A percentile compares a stretch with the other conserved stretches of the same genome.
phyloP scores from a whole-genome alignment of 1,284 basidiomycete genomes.

The Malassezia slooffiae region DNA sequence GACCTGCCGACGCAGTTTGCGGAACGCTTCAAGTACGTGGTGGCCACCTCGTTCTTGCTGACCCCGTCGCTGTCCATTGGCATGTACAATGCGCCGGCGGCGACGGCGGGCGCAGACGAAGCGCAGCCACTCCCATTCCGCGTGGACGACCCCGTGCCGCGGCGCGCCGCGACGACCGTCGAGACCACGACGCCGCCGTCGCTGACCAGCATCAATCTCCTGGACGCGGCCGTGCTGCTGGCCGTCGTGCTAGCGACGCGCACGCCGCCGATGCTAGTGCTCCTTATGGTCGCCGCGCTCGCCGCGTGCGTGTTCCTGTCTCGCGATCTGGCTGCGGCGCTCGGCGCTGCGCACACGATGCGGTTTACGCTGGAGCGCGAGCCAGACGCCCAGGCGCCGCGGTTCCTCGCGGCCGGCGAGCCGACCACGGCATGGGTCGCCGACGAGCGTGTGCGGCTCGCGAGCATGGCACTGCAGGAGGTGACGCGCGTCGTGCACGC shows the following conservation, averaged over 20 bases:
- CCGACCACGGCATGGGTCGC: conserved; percentile 8
- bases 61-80: conserved; percentile 39
- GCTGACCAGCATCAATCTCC: no score
- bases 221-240: no score
- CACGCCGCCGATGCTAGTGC: no score
- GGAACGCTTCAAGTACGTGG: conserved; percentile 37
- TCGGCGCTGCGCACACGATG: neutral
- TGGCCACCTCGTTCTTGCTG: conserved; percentile 42
- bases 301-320: no score
- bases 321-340: no score
- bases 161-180: no score
- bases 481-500: conserved; percentile 19
- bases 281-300: no score
- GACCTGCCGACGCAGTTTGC: conserved; percentile 18
- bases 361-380: neutral
- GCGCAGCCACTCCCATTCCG: no score
- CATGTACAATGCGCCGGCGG: conserved; percentile 26
- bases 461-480: conserved; percentile 9
- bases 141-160: no score
- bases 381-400: neutral
- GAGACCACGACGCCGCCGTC: no score
- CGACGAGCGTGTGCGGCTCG: conserved; percentile 16
- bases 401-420: conserved; percentile 2
- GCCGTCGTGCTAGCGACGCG: no score
- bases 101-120: no score